These are phyloP conservation scores for Penicillium sp. DNA, from an alignment of 2,329 filamentous ascomycete species.

Conservation along the genomic window DNA sequence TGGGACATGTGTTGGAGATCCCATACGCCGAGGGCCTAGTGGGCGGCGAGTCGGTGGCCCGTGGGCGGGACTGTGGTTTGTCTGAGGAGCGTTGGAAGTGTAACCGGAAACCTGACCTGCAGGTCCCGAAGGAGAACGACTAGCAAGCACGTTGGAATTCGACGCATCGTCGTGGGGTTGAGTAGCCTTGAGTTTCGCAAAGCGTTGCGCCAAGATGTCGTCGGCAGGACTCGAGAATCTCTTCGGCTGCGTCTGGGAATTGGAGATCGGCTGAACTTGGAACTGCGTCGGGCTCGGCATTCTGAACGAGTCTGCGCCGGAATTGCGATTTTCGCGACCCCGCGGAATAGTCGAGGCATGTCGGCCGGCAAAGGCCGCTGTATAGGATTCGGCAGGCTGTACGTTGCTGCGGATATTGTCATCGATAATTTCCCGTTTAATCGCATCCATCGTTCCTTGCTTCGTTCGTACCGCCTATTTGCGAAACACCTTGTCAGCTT, in stretches of 20 bases:
- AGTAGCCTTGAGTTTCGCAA: conserved; percentile 43
- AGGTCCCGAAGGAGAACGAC: conserved; percentile 14
- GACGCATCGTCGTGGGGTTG: conserved; percentile 8
- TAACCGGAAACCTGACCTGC: conserved; percentile 19
- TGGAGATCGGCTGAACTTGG: conserved; percentile 34
- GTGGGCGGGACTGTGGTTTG: conserved; percentile 18
- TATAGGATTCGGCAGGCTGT: conserved; percentile 26
- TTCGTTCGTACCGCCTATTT: conserved; percentile 44
- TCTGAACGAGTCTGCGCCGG: conserved; percentile 27
- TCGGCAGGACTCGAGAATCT: conserved; percentile 32
- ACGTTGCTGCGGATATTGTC: conserved; percentile 38
- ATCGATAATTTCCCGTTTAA: conserved; percentile 46
- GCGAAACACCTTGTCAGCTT: conserved; percentile 13
- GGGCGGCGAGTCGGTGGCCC: conserved; percentile 35
- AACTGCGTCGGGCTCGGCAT: conserved; percentile 49
- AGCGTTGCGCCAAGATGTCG: conserved; percentile 47
- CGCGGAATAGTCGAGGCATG: conserved; percentile 20
- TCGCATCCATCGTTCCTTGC: conserved; percentile 46
- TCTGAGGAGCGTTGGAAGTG: conserved; percentile 17
- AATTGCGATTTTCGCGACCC: conserved; percentile 28
- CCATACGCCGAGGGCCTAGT: conserved; percentile 50
- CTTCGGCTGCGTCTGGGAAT: conserved; percentile 27
- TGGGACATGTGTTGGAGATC: conserved; percentile 37
- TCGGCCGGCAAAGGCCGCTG: conserved; percentile 13
- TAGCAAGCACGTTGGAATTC: background rate